Conservation (phyloP, 441 rosid genomes). For the Hura crepitans region DNA sequence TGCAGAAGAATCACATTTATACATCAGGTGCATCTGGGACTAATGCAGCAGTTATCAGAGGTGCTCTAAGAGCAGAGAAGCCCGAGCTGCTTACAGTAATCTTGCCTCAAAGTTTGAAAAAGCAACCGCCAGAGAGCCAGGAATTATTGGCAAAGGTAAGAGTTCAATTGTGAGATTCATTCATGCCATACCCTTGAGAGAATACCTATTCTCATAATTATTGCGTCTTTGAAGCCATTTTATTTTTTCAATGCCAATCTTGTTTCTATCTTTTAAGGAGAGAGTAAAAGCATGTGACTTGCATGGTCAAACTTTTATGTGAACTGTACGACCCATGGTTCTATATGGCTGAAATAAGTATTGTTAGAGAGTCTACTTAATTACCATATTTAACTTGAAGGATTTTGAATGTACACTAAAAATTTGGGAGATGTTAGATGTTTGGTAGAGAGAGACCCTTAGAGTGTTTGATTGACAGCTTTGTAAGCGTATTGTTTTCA, state of each 20-base stretch:
- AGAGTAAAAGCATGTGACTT: not conserved
- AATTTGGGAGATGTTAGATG: not conserved
- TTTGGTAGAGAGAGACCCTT: not conserved
- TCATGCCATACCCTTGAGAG: not conserved
- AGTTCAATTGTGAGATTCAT: constrained; percentile 1
- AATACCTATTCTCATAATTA: not conserved
- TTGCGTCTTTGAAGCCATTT: not conserved
- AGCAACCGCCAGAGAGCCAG: constrained; percentile 96
- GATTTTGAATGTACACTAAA: not conserved
- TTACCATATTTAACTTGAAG: not conserved
- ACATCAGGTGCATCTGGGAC: constrained; percentile 98
- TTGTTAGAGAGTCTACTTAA: not conserved
- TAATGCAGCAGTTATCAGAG: constrained; percentile 96
- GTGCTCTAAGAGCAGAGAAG: constrained; percentile 92
- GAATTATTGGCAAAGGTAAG: constrained; percentile 81
- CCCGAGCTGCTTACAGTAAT: constrained; percentile 91
- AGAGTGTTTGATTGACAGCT: not conserved
- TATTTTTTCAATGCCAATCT: not conserved
- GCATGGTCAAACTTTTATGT: not conserved
- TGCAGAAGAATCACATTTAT: constrained; percentile 92
- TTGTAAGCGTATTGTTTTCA: not conserved
- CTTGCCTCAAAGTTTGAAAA: constrained; percentile 84
- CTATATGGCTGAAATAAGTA: not conserved
- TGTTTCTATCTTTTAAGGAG: not conserved
- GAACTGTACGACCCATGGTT: not conserved